Evolutionary conservation across 176 grass and related monocot species (phyloP), one percentile per base, ranked within the genome.

Genomic region (Lolium multiflorum): DNA sequence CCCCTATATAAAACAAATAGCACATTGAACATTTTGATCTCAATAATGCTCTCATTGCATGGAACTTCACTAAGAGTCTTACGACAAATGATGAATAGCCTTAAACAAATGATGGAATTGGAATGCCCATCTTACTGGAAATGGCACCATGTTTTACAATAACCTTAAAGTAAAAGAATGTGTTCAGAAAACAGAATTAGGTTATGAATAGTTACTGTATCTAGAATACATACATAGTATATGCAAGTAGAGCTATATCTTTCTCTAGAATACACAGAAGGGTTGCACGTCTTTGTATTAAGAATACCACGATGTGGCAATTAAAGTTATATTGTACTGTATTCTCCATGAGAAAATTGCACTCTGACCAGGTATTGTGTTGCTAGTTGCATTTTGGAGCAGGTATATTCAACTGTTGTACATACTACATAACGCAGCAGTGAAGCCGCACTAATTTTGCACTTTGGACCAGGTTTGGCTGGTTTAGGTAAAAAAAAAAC

Each of bases 1-100:
- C 17, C 63, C 84, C 89, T 91, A 86, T 84, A 77, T 20, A 35
- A 54, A 54, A 18, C 49, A 76, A 35, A 37, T 37, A 55, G 49
- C 25, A 18, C 25, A 55, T 4, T 54, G 1, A 54, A 54, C 22
- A 26, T 6, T 54, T 0, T 35, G 48, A 76, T 54, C 49, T 18
- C 73, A 54, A 35, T 31, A 54, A 28, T 52, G 24, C 35, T 76
- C 48, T 76, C 25, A 54, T 76, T 11, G 73, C 73, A 55, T 76
- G 16, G 15, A 76, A 35, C 31, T 68, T 18, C 65, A 68, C 13
- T 31, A 35, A 51, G 47, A 16, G 47, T 50, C 71, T 22, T 18
- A 51, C 9, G 14, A 76, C 14, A 35, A 76, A 76, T 75, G 28
- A 74, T 20, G 47, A 17, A 75, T 52, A 51, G 21, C 12, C 24